Evolutionary conservation across 2,329 filamentous ascomycete genomes (phyloP).

Genomic region (Fusarium keratoplasticum): DNA sequence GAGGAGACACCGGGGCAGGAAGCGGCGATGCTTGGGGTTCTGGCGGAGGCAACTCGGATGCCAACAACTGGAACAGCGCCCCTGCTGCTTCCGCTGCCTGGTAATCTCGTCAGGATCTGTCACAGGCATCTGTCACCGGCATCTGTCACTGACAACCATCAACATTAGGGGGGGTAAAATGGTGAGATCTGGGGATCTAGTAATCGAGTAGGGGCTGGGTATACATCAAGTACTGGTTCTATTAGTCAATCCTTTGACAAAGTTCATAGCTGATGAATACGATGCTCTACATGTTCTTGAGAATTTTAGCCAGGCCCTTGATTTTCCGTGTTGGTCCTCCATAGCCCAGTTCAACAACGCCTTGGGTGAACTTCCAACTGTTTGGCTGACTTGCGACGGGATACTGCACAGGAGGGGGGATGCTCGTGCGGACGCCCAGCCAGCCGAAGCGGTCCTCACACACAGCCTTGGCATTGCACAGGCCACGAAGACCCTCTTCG

Average conservation of each 20-base stretch:
- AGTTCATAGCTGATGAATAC: neutral
- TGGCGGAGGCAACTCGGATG: neutral
- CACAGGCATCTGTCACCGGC: neutral
- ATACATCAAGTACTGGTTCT: neutral
- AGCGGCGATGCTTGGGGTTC: conserved; percentile 19
- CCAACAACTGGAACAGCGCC: conserved; percentile 2
- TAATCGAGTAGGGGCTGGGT: neutral
- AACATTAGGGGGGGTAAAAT: neutral
- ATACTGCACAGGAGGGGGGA: conserved; percentile 84
- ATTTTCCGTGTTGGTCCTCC: conserved; percentile 55
- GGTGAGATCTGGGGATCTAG: neutral
- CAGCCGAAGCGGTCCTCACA: conserved; percentile 78
- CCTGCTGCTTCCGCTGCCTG: conserved; percentile 11
- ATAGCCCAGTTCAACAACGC: conserved; percentile 72
- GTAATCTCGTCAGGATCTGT: conserved; percentile 7
- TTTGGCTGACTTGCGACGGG: conserved; percentile 75
- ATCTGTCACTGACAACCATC: neutral
- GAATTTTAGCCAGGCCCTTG: conserved; percentile 54
- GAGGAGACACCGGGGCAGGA: conserved; percentile 20
- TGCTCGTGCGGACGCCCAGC: conserved; percentile 76
- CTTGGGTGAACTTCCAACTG: conserved; percentile 74
- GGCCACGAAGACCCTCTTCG: conserved; percentile 82
- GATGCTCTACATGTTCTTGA: conserved; percentile 55
- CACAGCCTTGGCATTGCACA: conserved; percentile 90
- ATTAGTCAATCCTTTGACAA: neutral